Base-by-base conservation (phyloP, 1,139 yeast species). In the Lodderomyces oxycetoniae region DNA sequence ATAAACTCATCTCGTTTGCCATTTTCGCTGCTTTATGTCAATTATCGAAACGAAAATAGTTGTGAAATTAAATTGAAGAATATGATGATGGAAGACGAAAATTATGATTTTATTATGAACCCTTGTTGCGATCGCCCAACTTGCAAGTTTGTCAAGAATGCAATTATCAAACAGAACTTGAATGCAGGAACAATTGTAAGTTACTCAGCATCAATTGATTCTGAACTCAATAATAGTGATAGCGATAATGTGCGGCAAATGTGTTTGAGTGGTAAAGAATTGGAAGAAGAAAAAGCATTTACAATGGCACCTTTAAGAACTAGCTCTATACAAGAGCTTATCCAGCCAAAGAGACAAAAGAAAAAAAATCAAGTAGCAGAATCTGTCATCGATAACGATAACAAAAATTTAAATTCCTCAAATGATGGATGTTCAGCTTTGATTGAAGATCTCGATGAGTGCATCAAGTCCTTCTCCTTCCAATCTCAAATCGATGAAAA, bases 91-190 rank as follows among this genome's bases (percentile, higher is more conserved):
- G 27, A 26, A 13, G 34, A 31, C 20, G 30, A 25, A 13, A 31
- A 21, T 16, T 31, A 31, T 16, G 28, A 26, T 11, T 31, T 31
- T 17, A 15, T 31, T 19, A 17, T 31, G 24, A 31, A 31, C 16
- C 34, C 34, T n/a, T 31, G 34, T 26, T 31, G 34, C 14, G 34
- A 31, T 16, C 15, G 17, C 11, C 13, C 17, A 11, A 27, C 16
- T 21, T 31, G 34, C 12, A 31, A 31, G 14, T 31, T 31, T 26
- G 30, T 31, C 11, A 26, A 26, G 14, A 17, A 25, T 31, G 34
- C 25, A 17, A 31, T 31, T 10, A 16, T 31, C 26, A 31, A 31
- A 15, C 28, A 26, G 3, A 17, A 20, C 13, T 11, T 23, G 21
- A 24, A 26, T 13, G 17, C 14, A 8, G 29, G 14, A 5, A 22